phyloP scores from a whole-genome alignment of 2,329 filamentous ascomycete genomes.

The Nigrograna mackinnonii region DNA sequence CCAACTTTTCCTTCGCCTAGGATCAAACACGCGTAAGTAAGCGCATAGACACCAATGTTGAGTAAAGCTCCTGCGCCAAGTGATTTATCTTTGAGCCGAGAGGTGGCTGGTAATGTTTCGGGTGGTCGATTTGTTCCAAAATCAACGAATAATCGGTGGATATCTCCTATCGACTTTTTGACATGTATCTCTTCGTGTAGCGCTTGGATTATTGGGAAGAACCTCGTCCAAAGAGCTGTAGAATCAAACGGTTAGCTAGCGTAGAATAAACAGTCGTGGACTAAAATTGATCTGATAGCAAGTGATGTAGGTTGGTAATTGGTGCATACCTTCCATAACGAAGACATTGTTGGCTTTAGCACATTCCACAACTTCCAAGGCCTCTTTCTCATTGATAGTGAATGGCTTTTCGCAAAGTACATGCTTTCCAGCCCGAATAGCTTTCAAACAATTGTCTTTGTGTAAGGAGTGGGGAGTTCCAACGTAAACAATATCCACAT shows the following conservation, averaged over 20 bases:
- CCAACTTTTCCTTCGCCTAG: background rate
- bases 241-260: no score
- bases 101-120: constrained; percentile 51
- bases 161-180: constrained; percentile 51
- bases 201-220: constrained; percentile 76
- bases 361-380: constrained; percentile 68
- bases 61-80: constrained; percentile 78
- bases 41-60: constrained; percentile 79
- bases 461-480: constrained; percentile 86
- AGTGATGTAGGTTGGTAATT: no score
- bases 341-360: constrained; percentile 63
- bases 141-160: constrained; percentile 57
- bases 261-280: no score
- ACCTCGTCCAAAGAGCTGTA: constrained; percentile 76
- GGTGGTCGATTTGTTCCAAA: constrained; percentile 56
- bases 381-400: constrained; percentile 75
- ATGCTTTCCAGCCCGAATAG: constrained; percentile 76
- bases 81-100: constrained; percentile 68
- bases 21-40: constrained; percentile 64
- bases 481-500: constrained; percentile 81
- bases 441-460: constrained; percentile 81
- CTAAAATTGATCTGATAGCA: no score
- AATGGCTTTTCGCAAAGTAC: constrained; percentile 86
- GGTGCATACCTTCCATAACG: constrained; percentile 37
- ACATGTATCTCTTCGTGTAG: constrained; percentile 63